Percentiles rank a stretch among this genome's conserved stretches.
Conservation (phyloP, 2,329 filamentous ascomycete species). For the Emmonsia crescens region DNA sequence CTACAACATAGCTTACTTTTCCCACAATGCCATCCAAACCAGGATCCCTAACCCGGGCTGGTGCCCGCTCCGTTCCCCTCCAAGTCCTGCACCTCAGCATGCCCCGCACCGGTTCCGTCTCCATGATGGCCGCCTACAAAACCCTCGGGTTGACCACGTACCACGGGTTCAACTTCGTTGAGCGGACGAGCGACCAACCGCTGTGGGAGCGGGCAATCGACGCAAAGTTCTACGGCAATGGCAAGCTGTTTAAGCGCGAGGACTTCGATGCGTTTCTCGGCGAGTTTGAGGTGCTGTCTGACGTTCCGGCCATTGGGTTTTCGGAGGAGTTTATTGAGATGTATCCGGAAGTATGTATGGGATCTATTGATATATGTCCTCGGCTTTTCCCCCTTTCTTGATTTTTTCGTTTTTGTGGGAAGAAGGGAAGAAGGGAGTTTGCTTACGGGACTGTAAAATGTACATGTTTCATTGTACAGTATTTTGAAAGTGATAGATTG, state of each 20-base stretch:
- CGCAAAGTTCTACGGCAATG: constrained; percentile 3
- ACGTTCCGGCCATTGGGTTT: constrained; percentile 2
- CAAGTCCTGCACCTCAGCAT: constrained; percentile 4
- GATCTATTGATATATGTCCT: background rate
- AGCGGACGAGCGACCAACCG: background rate
- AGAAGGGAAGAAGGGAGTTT: background rate
- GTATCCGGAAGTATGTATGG: constrained; percentile 2
- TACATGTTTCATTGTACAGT: too few relatives aligned
- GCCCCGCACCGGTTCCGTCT: constrained; percentile 1
- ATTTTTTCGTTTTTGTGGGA: too few relatives aligned
- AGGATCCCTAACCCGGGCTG: background rate
- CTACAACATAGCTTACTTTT: background rate
- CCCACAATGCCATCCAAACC: background rate
- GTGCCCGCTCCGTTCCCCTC: background rate
- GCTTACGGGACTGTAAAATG: too few relatives aligned
- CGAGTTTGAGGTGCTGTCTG: constrained; percentile 1
- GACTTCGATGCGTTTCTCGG: background rate
- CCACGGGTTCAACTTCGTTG: background rate
- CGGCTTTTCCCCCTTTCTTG: too few relatives aligned
- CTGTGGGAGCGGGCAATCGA: constrained; percentile 1
- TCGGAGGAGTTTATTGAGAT: constrained; percentile 3
- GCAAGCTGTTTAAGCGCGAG: background rate
- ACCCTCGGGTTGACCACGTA: background rate
- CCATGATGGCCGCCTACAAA: constrained; percentile 2
- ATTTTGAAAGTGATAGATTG: too few relatives aligned